Conservation (phyloP, 73 alveolate species). For the Uronychia binucleata region DNA sequence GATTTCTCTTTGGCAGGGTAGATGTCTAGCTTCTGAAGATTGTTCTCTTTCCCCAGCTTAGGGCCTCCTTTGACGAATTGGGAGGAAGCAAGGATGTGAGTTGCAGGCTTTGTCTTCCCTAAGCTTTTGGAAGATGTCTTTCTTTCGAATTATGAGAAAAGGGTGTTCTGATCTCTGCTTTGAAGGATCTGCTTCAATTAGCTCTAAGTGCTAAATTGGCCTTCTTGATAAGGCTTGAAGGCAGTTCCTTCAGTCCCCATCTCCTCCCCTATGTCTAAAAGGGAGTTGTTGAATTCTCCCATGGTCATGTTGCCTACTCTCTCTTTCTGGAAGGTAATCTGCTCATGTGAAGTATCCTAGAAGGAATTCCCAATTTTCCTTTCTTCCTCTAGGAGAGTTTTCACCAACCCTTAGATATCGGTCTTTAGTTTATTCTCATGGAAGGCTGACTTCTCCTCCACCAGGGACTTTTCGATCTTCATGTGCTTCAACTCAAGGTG, state of each 20-base stretch:
- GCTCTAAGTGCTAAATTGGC: not conserved
- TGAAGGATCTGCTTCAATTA: not conserved
- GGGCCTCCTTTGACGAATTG: not conserved
- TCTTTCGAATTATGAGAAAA: not conserved
- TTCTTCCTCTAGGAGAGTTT: not conserved
- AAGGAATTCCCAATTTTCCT: not conserved
- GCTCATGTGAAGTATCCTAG: not conserved
- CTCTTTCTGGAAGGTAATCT: not conserved
- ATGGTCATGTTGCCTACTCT: not conserved
- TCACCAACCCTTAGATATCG: not conserved
- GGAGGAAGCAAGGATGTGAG: not conserved
- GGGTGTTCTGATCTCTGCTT: too few species aligned
- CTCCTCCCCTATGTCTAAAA: too few species aligned
- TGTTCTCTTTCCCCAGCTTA: not conserved
- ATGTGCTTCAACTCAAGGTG: not conserved
- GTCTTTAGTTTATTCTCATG: not conserved
- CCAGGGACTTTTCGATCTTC: not conserved
- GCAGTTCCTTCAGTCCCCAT: too few species aligned
- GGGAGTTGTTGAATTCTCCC: not conserved
- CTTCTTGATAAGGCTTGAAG: too few species aligned
- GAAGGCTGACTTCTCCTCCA: not conserved
- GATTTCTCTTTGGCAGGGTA: not conserved
- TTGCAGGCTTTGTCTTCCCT: not conserved
- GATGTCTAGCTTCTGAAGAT: not conserved
- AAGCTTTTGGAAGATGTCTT: not conserved